Conservation (phyloP, 139 green algal genomes). For the Pleodorina starrii region DNA sequence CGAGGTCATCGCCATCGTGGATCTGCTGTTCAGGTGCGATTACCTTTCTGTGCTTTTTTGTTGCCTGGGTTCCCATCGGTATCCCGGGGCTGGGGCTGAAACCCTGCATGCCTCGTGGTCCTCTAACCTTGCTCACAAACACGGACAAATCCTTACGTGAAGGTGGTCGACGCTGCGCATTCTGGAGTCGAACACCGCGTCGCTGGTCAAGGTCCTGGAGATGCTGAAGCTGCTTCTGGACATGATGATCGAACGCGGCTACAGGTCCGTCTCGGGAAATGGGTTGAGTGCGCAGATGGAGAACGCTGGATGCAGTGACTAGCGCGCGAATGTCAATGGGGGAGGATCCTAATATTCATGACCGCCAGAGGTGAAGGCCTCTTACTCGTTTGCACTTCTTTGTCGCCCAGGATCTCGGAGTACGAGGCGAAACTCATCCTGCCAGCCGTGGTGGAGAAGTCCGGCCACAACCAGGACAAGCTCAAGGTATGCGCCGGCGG, state of each 20-base stretch:
- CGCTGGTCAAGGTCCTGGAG: constrained; percentile 80
- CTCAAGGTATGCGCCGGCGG: constrained; percentile 59
- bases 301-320: too few relatives aligned
- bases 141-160: too few relatives aligned
- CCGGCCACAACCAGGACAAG: constrained; percentile 88
- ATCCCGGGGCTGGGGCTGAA: not conserved
- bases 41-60: not conserved
- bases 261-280: constrained; percentile 33
- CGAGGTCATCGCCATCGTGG: constrained; percentile 63
- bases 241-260: constrained; percentile 54
- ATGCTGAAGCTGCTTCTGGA: constrained; percentile 77
- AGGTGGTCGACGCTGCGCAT: constrained; percentile 80
- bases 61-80: not conserved
- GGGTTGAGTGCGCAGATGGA: too few relatives aligned
- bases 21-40: constrained; percentile 68
- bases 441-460: constrained; percentile 94
- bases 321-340: too few relatives aligned
- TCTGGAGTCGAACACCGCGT: constrained; percentile 87
- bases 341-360: too few relatives aligned
- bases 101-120: too few relatives aligned
- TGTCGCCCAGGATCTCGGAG: constrained; percentile 77
- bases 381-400: not conserved
- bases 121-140: too few relatives aligned
- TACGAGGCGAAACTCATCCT: constrained; percentile 91
- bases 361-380: too few relatives aligned